Base-by-base conservation (phyloP, 2,329 filamentous ascomycete genomes). In the Nectriaceae sp. region DNA sequence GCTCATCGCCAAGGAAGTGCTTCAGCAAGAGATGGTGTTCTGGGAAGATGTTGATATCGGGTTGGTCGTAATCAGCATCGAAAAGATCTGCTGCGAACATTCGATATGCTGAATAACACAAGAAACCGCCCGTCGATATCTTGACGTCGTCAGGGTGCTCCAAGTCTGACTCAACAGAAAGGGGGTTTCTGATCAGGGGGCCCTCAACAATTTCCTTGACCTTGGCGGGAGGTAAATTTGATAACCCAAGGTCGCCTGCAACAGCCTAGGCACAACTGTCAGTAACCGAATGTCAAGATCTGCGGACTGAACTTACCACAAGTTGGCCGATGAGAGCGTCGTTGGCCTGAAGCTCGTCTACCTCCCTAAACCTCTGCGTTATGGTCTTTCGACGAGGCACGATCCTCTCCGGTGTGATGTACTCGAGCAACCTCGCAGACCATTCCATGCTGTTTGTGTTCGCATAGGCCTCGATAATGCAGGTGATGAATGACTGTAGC, bases 401-500 rank as follows among this genome's bases (percentile, higher is more conserved):
- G 19, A 83, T 75, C 60, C 77, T 83, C 46, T 82, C 77, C 0
- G 88, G 88, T 44, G 82, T 75, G 54, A 85, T 82, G 50, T 79
- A 84, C 67, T 93, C 89, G 53, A 88, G 75, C 47, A 91, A 67
- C 42, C 89, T 73, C 13, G 79, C 71, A 2, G 83, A 77, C 84
- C 83, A 87, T 39, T 80, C 77, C 65, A 87, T 66, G 20, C 74
- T 72, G 55, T 84, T 79, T 5, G 70, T 73, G 55, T 84, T 83
- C 52, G 89, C 78, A 56, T 90, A 93, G 39, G 86, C 80, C 64
- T 92, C 88, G 11, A 92, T 70, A 16, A 92, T 72, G 63, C 89
- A 88, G 0, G 87, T 90, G n/a, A 90, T 76, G 65, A 94, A 92
- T 2, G 85, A 84, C 62, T 90, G 85, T 20, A 93, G 70, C 15